Evolutionary conservation across 371 early-diverging fungal species (phyloP), one percentile per base, ranked within the genome.

Genomic region (Dinochytrium kinnereticum): DNA sequence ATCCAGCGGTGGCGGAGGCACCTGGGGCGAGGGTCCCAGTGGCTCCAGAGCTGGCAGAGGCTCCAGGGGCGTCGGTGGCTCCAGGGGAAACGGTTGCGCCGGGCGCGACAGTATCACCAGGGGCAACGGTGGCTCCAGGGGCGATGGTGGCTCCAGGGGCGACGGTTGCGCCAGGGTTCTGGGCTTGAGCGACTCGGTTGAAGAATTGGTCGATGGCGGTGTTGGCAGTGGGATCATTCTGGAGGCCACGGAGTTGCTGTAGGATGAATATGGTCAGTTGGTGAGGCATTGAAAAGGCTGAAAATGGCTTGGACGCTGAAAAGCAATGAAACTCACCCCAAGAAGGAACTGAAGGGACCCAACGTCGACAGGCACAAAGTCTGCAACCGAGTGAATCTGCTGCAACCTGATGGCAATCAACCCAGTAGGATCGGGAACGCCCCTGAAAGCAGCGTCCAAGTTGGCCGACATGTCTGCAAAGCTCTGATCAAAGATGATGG

Each of bases 301-400:
- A 21, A 21, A 10, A 44, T 13, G 49, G 49, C 13, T 44, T 44
- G 13, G 49, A 44, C 5, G 26, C 5, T 13, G 26, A 26, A 53
- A 5, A 24, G 24, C 10, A 53, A 24, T 5, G 7, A 24, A 53
- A 53, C 55, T 53, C 24, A 53, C 55, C 5, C n/a, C 34, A 21
- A 61, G 34, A 5, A 61, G 38, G 33, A 38, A 61, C 31, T 61
- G 3, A 5, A 61, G 34, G 7, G 33, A 7, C 2, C 34, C 34
- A 28, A 61, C 64, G 34, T 61, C 64, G 34, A 61, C 38, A 38
- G 64, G 64, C 2, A 24, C 34, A 36, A 19, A 36, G 24, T 61
- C 64, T 17, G 64, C 64, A 24, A 61, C 64, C 10, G 64, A 61
- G 38, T 61, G 33, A 24, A 61, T 61, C 17, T 61, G 36, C 34